Conservation (phyloP, 2,329 filamentous ascomycete species). For the Xylariaceae sp. region DNA sequence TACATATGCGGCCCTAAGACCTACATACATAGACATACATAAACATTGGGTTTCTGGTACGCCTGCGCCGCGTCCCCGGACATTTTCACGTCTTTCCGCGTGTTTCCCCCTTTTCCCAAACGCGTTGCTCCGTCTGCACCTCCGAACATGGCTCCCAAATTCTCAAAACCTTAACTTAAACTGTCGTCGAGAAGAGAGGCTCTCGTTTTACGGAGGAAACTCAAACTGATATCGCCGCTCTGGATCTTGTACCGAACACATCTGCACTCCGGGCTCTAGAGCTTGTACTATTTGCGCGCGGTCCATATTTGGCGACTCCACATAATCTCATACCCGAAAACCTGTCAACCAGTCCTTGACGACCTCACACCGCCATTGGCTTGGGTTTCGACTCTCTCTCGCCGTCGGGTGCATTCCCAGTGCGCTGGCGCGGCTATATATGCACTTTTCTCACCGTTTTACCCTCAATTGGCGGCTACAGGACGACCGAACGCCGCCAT, state of each 20-base stretch:
- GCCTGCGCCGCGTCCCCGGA: slow-evolving; percentile 8
- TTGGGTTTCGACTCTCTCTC: slow-evolving; percentile 15
- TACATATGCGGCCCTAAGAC: slow-evolving; percentile 17
- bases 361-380: slow-evolving; percentile 29
- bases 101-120: slow-evolving; percentile 1
- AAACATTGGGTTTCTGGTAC: slow-evolving; percentile 9
- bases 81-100: slow-evolving; percentile 7
- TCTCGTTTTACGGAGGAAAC: background rate
- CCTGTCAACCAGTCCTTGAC: slow-evolving; percentile 18
- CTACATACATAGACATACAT: slow-evolving; percentile 12
- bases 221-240: slow-evolving; percentile 1
- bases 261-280: slow-evolving; percentile 1
- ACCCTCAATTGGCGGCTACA: slow-evolving; percentile 16
- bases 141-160: slow-evolving; percentile 4
- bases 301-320: slow-evolving; percentile 25
- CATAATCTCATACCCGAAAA: slow-evolving; percentile 23
- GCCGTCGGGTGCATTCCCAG: slow-evolving; percentile 18
- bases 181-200: slow-evolving; percentile 6
- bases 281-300: slow-evolving; percentile 4
- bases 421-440: slow-evolving; percentile 26
- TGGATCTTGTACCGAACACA: slow-evolving; percentile 5
- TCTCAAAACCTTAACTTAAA: slow-evolving; percentile 8
- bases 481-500: slow-evolving; percentile 32
- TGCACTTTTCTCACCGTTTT: slow-evolving; percentile 17
- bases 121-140: slow-evolving; percentile 8